These are phyloP conservation scores for Plasmopara halstedii DNA, from an alignment of 352 stramenopile species.

Conservation along the genomic window DNA sequence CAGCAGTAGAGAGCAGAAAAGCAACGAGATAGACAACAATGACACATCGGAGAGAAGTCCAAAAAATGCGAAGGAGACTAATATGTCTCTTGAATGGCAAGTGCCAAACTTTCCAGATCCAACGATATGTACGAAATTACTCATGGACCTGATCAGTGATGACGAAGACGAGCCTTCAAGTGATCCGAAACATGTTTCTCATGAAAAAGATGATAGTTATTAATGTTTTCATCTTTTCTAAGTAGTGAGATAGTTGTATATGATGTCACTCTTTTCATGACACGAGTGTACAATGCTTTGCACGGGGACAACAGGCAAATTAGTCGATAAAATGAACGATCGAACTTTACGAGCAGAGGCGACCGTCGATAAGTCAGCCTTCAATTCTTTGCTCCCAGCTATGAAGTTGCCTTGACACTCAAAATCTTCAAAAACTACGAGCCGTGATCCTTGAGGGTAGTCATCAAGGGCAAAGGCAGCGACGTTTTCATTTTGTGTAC, in stretches of 20 bases:
- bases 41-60: not conserved
- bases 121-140: not conserved
- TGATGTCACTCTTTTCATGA: constrained; percentile 13
- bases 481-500: constrained; percentile 1
- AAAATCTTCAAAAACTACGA: constrained; percentile 14
- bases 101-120: not conserved
- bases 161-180: too few relatives aligned
- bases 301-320: not conserved
- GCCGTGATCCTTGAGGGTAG: constrained; percentile 7
- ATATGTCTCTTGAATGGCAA: not conserved
- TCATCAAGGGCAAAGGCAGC: constrained; percentile 14
- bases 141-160: too few relatives aligned
- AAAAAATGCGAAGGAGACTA: not conserved
- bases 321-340: constrained; percentile 18
- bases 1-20: not conserved
- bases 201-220: too few relatives aligned
- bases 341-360: constrained; percentile 7
- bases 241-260: constrained; percentile 15
- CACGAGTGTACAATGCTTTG: constrained; percentile 10
- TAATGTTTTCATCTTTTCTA: not conserved
- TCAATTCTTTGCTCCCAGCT: not conserved
- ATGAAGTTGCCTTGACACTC: constrained; percentile 10
- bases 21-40: not conserved
- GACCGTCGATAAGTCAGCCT: constrained; percentile 6
- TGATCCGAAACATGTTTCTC: too few relatives aligned